A percentile compares a stretch with the other conserved stretches of the same genome.
These are phyloP conservation scores for Mucor racemosus DNA, from an alignment of 371 early-diverging fungal species.

Conservation along the genomic window DNA sequence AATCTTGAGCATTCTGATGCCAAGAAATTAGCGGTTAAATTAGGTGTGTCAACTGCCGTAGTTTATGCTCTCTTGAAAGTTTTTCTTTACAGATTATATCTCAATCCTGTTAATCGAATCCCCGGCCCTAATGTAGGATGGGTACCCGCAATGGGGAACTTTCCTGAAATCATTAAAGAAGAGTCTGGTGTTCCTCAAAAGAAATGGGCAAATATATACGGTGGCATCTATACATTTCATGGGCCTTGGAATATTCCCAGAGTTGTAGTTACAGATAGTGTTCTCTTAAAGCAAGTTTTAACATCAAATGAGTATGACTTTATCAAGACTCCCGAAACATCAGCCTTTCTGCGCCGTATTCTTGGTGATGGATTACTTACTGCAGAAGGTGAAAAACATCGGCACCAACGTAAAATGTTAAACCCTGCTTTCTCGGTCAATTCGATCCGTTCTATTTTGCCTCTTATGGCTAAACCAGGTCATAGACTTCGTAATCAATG, in stretches of 20 bases:
- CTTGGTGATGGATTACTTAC: slow-evolving; percentile 63
- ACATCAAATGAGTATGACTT: slow-evolving; percentile 57
- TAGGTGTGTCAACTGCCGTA: slow-evolving; percentile 24
- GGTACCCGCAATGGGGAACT: slow-evolving; percentile 60
- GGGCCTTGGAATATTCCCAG: slow-evolving; percentile 57
- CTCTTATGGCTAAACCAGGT: slow-evolving; percentile 46
- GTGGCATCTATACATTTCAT: slow-evolving; percentile 53
- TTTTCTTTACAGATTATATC: slow-evolving; percentile 51
- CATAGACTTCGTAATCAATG: slow-evolving; percentile 41
- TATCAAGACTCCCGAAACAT: slow-evolving; percentile 40
- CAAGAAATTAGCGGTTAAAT: slow-evolving; percentile 10
- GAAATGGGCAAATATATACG: slow-evolving; percentile 61
- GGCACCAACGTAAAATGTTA: slow-evolving; percentile 68
- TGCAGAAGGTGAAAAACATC: slow-evolving; percentile 64
- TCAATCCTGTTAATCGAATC: slow-evolving; percentile 52
- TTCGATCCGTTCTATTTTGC: slow-evolving; percentile 52
- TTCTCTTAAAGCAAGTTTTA: slow-evolving; percentile 56
- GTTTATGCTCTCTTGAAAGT: slow-evolving; percentile 24
- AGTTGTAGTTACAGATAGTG: slow-evolving; percentile 57
- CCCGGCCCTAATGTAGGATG: slow-evolving; percentile 66
- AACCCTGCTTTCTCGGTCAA: slow-evolving; percentile 68
- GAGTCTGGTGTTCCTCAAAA: slow-evolving; percentile 58
- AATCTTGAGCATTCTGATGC: slow-evolving; percentile 7
- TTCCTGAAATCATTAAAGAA: slow-evolving; percentile 48
- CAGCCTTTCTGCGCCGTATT: slow-evolving; percentile 37